Conservation (phyloP, 805 yeast species). For the Brettanomyces naardenensis region DNA sequence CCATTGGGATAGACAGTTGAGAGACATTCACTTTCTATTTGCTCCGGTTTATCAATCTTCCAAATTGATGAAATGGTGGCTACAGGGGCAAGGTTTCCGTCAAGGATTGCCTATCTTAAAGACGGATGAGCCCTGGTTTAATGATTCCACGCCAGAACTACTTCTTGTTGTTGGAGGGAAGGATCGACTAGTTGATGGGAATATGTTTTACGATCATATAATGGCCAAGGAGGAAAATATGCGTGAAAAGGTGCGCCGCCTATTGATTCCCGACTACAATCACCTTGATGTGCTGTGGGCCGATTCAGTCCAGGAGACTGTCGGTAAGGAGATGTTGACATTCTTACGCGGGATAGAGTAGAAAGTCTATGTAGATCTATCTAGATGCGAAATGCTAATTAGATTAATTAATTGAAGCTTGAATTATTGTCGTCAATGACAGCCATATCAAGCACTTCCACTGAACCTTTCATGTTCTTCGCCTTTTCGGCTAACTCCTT, state of each 20-base stretch:
- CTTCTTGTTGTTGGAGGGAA: constrained; percentile 61
- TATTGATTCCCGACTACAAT: constrained; percentile 55
- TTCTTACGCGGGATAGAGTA: constrained; percentile 18
- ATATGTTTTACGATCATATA: constrained; percentile 57
- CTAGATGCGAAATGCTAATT: background rate
- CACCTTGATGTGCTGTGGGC: constrained; percentile 96
- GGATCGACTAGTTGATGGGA: constrained; percentile 77
- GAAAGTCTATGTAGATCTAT: background rate
- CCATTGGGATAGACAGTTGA: constrained; percentile 61
- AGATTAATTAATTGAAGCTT: constrained; percentile 1
- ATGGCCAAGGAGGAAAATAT: constrained; percentile 45
- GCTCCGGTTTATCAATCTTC: constrained; percentile 81
- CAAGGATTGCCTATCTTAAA: constrained; percentile 42
- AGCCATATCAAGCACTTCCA: constrained; percentile 33
- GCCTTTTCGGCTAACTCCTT: constrained; percentile 32
- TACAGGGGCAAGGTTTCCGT: constrained; percentile 41
- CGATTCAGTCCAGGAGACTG: constrained; percentile 54
- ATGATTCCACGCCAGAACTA: constrained; percentile 44
- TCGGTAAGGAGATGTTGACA: constrained; percentile 44
- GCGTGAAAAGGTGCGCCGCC: constrained; percentile 27
- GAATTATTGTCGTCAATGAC: constrained; percentile 19
- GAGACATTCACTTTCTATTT: constrained; percentile 73
- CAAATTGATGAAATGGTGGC: constrained; percentile 90
- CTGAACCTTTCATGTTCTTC: constrained; percentile 32
- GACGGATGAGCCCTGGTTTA: constrained; percentile 48